Evolutionary conservation across 2,329 filamentous ascomycete species (phyloP).

Genomic region (Exophiala oligosperma): DNA sequence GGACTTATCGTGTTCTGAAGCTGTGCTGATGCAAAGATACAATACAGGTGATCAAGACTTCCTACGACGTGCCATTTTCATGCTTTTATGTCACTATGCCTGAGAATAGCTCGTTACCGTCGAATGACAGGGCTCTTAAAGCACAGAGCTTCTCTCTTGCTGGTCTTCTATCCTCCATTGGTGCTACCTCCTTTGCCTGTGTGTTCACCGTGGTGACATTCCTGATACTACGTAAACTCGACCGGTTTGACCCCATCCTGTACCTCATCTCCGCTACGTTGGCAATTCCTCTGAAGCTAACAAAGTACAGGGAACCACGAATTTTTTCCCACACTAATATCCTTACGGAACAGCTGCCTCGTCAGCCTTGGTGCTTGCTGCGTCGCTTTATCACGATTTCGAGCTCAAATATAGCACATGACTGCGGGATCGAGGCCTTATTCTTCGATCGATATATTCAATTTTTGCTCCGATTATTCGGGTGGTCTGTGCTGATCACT

Average conservation of each 20-base stretch:
- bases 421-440: background rate
- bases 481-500: background rate
- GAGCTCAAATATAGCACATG: background rate
- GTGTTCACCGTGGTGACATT: background rate
- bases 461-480: constrained; percentile 1
- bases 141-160: background rate
- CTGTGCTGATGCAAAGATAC: no score
- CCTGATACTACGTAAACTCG: background rate
- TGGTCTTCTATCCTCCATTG: background rate
- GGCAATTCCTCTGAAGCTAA: no score
- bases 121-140: background rate
- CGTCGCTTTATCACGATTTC: background rate
- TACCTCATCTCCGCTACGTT: background rate
- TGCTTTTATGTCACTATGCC: no score
- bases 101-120: background rate
- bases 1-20: no score
- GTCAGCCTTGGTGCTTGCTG: background rate
- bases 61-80: no score
- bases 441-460: background rate
- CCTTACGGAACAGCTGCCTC: background rate
- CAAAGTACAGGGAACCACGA: background rate
- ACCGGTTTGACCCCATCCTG: background rate
- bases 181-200: background rate
- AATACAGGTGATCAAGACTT: no score
- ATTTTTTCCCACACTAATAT: background rate